Evolutionary conservation across 352 stramenopile species (phyloP).

Genomic region (Pythium folliculosum): DNA sequence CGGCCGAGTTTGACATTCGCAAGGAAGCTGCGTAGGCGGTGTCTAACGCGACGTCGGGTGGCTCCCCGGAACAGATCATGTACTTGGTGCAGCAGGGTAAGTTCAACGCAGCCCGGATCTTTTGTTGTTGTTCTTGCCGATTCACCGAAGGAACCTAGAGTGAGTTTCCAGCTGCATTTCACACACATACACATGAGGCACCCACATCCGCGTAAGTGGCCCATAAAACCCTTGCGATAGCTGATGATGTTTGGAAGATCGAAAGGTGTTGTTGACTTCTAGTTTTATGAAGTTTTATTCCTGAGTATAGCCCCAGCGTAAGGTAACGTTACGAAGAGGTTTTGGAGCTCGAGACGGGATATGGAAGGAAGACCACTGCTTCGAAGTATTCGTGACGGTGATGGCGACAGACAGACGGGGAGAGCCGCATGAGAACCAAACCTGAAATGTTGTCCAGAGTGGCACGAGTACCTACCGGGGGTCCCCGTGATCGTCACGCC

Average conservation of each 20-base stretch:
- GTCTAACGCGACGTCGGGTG: conserved; percentile 96
- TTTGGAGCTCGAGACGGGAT: too few relatives aligned
- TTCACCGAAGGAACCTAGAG: too few relatives aligned
- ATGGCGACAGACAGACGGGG: too few relatives aligned
- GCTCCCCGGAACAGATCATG: conserved; percentile 95
- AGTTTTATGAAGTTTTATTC: too few relatives aligned
- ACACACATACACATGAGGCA: conserved; percentile 1
- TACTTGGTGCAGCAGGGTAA: conserved; percentile 94
- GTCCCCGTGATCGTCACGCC: too few relatives aligned
- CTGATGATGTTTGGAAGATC: conserved; percentile 18
- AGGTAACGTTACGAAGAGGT: too few relatives aligned
- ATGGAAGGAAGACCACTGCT: too few relatives aligned
- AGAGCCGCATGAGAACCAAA: too few relatives aligned
- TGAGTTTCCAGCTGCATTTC: conserved; percentile 16
- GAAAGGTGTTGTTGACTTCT: neutral
- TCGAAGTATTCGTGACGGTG: too few relatives aligned
- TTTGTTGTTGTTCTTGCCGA: neutral
- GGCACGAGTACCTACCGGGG: too few relatives aligned
- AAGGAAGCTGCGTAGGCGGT: conserved; percentile 99
- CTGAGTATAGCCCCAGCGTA: too few relatives aligned
- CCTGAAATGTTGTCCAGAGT: too few relatives aligned
- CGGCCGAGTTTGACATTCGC: conserved; percentile 97
- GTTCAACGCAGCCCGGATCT: neutral
- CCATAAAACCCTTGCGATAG: conserved; percentile 25
- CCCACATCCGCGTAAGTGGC: neutral